These are phyloP conservation scores for Peronosclerospora sorghi DNA, from an alignment of 352 stramenopile species.

Conservation along the genomic window DNA sequence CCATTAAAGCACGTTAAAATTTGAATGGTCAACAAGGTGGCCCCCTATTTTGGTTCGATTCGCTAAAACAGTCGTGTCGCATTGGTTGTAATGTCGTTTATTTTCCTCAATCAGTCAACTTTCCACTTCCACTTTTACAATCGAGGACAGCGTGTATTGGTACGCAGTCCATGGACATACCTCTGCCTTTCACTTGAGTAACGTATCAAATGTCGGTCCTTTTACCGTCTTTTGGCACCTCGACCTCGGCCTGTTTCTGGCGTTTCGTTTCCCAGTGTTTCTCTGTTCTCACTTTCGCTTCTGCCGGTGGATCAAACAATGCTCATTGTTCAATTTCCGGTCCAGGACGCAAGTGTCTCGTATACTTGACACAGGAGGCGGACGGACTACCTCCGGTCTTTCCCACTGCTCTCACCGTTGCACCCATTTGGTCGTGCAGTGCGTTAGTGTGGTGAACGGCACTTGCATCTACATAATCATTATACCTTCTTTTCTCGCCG, in stretches of 20 bases:
- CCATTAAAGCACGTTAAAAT: too few species aligned
- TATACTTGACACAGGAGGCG: constrained; percentile 2
- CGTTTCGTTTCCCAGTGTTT: constrained; percentile 16
- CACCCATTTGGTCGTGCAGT: background rate
- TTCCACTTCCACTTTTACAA: background rate
- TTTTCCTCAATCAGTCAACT: constrained; percentile 10
- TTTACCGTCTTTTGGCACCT: constrained; percentile 5
- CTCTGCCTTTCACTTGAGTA: too few species aligned
- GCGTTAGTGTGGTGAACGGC: background rate
- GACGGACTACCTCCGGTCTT: constrained; percentile 5
- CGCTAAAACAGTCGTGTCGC: constrained; percentile 1
- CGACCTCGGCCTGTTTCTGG: constrained; percentile 15
- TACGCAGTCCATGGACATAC: too few species aligned
- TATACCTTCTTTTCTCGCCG: background rate
- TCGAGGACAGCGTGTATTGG: too few species aligned
- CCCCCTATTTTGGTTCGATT: constrained; percentile 2
- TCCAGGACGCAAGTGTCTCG: constrained; percentile 33
- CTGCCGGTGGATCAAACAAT: constrained; percentile 32
- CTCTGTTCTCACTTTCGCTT: constrained; percentile 23
- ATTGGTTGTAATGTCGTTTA: constrained; percentile 9
- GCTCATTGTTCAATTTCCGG: constrained; percentile 56
- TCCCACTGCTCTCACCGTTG: too few species aligned
- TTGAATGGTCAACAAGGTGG: too few species aligned
- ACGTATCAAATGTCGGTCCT: background rate
- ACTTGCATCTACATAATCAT: too few species aligned